phyloP scores from a whole-genome alignment of 2,329 filamentous ascomycete genomes.

The Colletotrichum cordylinicola region DNA sequence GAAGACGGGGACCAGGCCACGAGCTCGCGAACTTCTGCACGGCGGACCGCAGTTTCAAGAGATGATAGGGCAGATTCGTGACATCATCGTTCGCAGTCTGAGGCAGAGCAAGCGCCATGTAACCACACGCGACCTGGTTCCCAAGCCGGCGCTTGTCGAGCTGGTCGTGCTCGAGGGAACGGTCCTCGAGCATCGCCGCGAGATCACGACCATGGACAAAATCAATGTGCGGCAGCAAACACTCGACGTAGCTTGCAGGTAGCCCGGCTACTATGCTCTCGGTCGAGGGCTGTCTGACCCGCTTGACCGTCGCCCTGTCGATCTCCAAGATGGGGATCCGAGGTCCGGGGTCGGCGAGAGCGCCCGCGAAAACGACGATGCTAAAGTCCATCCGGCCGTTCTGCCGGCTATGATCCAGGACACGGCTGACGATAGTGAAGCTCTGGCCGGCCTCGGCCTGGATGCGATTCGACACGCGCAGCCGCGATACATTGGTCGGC shows the following conservation, averaged over 20 bases:
- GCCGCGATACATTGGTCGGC: conserved; percentile 33
- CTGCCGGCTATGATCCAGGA: conserved; percentile 28
- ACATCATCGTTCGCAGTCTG: conserved; percentile 25
- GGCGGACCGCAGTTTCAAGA: not conserved
- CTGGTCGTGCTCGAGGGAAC: conserved; percentile 28
- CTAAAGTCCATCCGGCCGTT: conserved; percentile 28
- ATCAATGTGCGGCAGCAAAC: conserved; percentile 28
- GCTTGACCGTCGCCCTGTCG: not conserved
- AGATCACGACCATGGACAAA: conserved; percentile 25
- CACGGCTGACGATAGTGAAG: conserved; percentile 28
- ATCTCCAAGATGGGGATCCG: not conserved
- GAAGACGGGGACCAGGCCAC: not conserved
- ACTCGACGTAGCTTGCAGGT: conserved; percentile 28
- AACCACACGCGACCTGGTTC: conserved; percentile 24
- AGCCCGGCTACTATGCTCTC: conserved; percentile 24
- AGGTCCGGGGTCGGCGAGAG: not conserved
- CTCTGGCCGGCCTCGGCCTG: conserved; percentile 20
- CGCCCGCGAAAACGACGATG: conserved; percentile 28
- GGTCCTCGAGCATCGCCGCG: conserved; percentile 28
- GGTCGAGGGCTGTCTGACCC: not conserved
- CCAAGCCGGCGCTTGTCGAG: conserved; percentile 24
- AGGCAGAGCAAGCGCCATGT: conserved; percentile 25
- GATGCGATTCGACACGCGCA: conserved; percentile 35
- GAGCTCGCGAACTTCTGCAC: not conserved
- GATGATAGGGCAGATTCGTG: conserved; percentile 25